These are phyloP conservation scores for Macrolepiota dolichaula DNA, from an alignment of 768 basidiomycete genomes.

Conservation along the genomic window DNA sequence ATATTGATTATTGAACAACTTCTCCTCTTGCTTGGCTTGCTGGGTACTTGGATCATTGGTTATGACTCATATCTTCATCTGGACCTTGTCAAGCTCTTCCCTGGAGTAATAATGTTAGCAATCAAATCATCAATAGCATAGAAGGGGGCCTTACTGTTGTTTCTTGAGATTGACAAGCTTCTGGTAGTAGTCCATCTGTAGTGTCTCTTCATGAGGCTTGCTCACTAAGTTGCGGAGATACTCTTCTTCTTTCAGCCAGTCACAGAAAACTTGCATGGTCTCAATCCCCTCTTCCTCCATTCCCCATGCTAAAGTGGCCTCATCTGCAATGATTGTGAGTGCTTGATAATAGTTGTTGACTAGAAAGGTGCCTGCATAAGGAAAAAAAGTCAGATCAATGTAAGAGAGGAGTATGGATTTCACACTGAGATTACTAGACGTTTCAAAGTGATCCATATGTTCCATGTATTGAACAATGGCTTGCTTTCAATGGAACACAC, in stretches of 20 bases:
- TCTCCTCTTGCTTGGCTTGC: too few relatives aligned
- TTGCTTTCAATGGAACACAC: constrained; percentile 7
- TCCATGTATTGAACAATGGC: constrained; percentile 8
- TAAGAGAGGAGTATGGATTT: not conserved
- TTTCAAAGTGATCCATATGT: constrained; percentile 4
- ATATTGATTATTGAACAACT: too few relatives aligned
- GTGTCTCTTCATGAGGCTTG: constrained; percentile 15
- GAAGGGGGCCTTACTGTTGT: too few relatives aligned
- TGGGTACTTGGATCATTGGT: too few relatives aligned
- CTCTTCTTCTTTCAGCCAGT: constrained; percentile 18
- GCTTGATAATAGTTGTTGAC: not conserved
- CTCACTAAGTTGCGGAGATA: constrained; percentile 12
- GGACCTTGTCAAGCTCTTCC: too few relatives aligned
- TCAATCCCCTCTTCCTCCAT: not conserved
- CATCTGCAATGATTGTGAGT: not conserved
- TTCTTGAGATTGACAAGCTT: constrained; percentile 6
- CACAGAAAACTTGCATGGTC: not conserved
- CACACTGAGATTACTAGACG: constrained; percentile 1
- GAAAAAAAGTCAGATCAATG: too few relatives aligned
- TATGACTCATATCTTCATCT: too few relatives aligned
- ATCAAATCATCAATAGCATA: too few relatives aligned
- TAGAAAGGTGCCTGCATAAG: not conserved
- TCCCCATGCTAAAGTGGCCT: too few relatives aligned
- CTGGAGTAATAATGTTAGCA: too few relatives aligned
- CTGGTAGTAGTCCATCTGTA: constrained; percentile 19